Percentiles rank a stretch among this genome's conserved stretches.
Evolutionary conservation across 768 basidiomycete species (phyloP).

Genomic region (Cystofilobasidium capitatum): DNA sequence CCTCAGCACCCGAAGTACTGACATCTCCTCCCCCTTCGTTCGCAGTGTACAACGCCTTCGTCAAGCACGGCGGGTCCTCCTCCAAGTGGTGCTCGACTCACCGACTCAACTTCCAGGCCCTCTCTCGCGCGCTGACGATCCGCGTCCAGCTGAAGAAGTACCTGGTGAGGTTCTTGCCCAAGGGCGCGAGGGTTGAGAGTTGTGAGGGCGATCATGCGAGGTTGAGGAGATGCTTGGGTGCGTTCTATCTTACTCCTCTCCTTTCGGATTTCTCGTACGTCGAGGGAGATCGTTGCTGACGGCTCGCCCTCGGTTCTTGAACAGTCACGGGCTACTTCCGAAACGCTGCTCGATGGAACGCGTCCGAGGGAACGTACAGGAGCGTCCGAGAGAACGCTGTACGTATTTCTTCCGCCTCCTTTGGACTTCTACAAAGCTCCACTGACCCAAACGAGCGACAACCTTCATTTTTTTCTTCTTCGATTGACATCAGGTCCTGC

Average conservation of each 20-base stretch:
- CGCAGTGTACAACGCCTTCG: constrained; percentile 71
- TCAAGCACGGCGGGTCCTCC: constrained; percentile 59
- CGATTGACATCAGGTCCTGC: constrained; percentile 59
- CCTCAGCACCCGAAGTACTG: not conserved
- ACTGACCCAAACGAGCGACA: not conserved
- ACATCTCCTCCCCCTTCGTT: not conserved
- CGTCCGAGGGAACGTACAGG: constrained; percentile 84
- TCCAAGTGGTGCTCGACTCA: constrained; percentile 89
- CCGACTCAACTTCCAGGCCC: constrained; percentile 81
- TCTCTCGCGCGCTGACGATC: constrained; percentile 89
- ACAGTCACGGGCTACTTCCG: constrained; percentile 41
- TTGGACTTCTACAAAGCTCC: not conserved
- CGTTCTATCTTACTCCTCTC: not conserved
- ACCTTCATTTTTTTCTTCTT: not conserved
- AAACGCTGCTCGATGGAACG: constrained; percentile 74
- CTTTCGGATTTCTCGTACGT: too few relatives aligned
- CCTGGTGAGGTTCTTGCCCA: constrained; percentile 63
- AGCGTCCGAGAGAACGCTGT: constrained; percentile 79
- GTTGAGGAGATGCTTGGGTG: constrained; percentile 68
- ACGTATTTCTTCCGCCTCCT: constrained; percentile 31
- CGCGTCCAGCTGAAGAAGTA: constrained; percentile 92
- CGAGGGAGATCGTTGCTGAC: too few relatives aligned
- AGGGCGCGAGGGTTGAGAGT: constrained; percentile 58
- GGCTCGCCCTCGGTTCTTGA: not conserved
- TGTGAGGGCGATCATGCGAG: constrained; percentile 80